Base-by-base conservation (phyloP, 2,329 filamentous ascomycete genomes). In the Exophiala calicioides region DNA sequence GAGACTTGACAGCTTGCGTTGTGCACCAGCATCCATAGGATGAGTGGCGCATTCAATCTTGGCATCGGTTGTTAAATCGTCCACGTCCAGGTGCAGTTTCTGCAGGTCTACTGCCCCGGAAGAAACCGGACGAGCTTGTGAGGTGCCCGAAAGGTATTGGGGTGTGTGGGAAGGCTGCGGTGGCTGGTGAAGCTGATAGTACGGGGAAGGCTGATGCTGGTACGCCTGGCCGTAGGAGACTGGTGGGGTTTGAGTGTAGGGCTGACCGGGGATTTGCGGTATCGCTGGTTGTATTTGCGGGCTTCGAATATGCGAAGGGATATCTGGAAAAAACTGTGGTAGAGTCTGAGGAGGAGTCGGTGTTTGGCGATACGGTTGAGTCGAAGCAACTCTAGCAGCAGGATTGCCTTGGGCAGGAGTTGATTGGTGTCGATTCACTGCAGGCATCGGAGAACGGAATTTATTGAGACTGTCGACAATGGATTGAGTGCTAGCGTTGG, bases 391-490 rank as follows among this genome's bases (percentile, higher is more conserved):
- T 60, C 63, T 74, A 58, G 72, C 79, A 61, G 67, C 71, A 56
- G 74, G 75, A 9, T n/a, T n/a, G n/a, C 45, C 41, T 27, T 52
- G 54, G 8, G 47, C 29, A 8, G 47, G 50, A 52, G 70, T 73
- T 55, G 74, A 75, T 52, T 78, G 77, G 53, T 82, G 80, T 39
- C 67, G 73, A 55, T 79, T 76, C 10, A 21, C 34, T 19, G 44
- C 3, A n/a, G 50, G 47, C 60, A 73, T 71, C n/a, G 77, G 75
- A 33, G 79, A 80, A 52, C 78, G 77, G 41, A 87, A 89, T 68
- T 93, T 95, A 67, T 93, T 88, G 50, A 98, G 76, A 39, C 91
- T 90, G 68, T 89, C 95, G 68, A 98, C 93, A 58, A 98, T 97
- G 32, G 88, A 88, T 41, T 86, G 81, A 32, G 91, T 94, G 48